Base-by-base conservation (phyloP, 2,329 filamentous ascomycete species). In the Colletotrichum phormii region DNA sequence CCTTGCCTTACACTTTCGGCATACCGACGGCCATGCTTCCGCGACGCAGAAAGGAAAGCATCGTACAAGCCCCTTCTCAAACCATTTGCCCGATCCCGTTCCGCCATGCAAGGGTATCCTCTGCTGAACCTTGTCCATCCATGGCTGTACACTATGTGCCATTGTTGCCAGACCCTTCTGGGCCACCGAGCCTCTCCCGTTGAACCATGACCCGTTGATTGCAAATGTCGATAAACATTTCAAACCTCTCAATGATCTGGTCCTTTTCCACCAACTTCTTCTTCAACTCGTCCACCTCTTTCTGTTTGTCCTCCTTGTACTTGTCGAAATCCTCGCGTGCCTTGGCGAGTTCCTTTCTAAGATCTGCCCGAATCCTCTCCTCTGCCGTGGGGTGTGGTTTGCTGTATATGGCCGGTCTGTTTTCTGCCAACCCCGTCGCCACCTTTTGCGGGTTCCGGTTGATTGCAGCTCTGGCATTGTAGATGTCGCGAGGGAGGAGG, bases 161-260 rank as follows among this genome's bases (percentile, higher is more conserved):
- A 46, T 46, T 60, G 46, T 58, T 67, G 24, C 49, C 58, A 13
- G 71, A 55, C 5, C 73, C 73, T 22, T 75, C 74, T 4, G 64
- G 49, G 7, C 71, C 73, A 4, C 72, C 73, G 15, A 92, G 82
- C 74, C 87, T 84, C 77, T 90, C 87, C 63, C 89, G 83, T 79
- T 90, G 89, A 65, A 91, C 84, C 85, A 92, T 92, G 74, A 92
- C 90, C 62, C 90, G 84, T 78, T 91, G 86, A 76, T 92, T 92
- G 79, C 90, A 92, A 67, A 92, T 91, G 79, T 92, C 90, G 77
- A 92, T 92, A 66, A 92, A 92, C 87, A 91, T 90, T 80, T 92
- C 90, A 76, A 92, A 92, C 78, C 88, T 90, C 73, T 86, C 81
- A 67, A 92, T 92, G 72, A 88, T 86, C 77, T 87, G 86, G 73